Conservation (phyloP, 768 basidiomycete genomes). For the Xerocomellus dryophilus region DNA sequence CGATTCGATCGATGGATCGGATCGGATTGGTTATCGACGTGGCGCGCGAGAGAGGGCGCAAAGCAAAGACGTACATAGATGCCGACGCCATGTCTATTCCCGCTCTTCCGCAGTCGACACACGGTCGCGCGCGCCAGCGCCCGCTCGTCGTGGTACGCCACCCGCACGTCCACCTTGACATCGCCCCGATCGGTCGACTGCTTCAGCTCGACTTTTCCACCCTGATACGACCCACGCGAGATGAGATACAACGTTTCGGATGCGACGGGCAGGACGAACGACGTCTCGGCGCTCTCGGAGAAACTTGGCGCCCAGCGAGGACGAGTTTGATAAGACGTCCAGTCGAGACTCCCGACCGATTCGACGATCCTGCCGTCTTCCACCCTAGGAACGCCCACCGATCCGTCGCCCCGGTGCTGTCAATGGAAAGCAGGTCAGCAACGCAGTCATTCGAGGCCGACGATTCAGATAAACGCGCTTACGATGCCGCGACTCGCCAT, state of each 20-base stretch:
- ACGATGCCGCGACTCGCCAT: constrained; percentile 1
- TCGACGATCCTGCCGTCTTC: constrained; percentile 19
- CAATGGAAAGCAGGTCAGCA: too few relatives aligned
- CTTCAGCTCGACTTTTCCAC: constrained; percentile 18
- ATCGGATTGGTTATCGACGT: background rate
- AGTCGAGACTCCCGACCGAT: constrained; percentile 10
- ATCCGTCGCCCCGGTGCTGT: background rate
- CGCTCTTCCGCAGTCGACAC: constrained; percentile 29
- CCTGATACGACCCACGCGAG: constrained; percentile 30
- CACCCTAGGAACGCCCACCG: constrained; percentile 3
- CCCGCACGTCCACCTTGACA: constrained; percentile 31
- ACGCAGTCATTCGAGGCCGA: too few relatives aligned
- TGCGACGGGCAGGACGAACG: constrained; percentile 30
- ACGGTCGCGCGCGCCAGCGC: constrained; percentile 30
- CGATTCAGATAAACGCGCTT: background rate
- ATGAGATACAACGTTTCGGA: constrained; percentile 35
- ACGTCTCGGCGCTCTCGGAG: constrained; percentile 16
- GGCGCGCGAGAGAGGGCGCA: too few relatives aligned
- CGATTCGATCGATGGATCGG: background rate
- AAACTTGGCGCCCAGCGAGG: constrained; percentile 21
- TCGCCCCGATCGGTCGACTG: constrained; percentile 9
- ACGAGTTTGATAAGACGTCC: constrained; percentile 9
- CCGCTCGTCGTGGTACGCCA: constrained; percentile 24
- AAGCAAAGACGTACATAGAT: constrained; percentile 30
- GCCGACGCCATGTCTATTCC: constrained; percentile 34